Conservation (phyloP, 257 asterid species). For the Capsicum chinense region DNA sequence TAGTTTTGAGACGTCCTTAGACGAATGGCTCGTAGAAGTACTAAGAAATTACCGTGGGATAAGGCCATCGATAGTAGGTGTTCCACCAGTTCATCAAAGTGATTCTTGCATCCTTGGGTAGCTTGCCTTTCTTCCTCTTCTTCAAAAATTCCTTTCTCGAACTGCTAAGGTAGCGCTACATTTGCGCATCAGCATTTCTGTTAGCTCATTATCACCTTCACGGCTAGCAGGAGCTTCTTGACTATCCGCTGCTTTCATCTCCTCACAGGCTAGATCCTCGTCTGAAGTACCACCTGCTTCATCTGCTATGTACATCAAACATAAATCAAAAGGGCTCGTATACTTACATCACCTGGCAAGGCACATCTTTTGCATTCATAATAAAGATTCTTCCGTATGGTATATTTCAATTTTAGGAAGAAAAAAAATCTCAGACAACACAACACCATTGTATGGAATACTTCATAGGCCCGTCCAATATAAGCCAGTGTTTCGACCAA, state of each 20-base stretch:
- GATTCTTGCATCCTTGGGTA: constrained; percentile 65
- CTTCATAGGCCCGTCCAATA: not conserved
- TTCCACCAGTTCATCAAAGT: constrained; percentile 86
- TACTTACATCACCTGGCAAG: not conserved
- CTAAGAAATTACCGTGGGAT: constrained; percentile 73
- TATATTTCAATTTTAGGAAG: not conserved
- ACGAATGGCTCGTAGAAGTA: not conserved
- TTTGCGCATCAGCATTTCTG: constrained; percentile 71
- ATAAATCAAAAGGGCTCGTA: not conserved
- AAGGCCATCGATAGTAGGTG: constrained; percentile 83
- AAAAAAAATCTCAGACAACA: constrained; percentile 1
- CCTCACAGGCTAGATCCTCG: constrained; percentile 48
- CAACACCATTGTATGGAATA: not conserved
- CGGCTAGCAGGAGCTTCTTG: constrained; percentile 36
- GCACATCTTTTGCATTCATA: constrained; percentile 7
- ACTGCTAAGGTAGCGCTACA: constrained; percentile 71
- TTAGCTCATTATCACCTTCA: constrained; percentile 51
- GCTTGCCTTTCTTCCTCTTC: constrained; percentile 72
- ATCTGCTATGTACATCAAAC: constrained; percentile 38
- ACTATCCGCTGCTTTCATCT: constrained; percentile 42
- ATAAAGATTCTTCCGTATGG: not conserved
- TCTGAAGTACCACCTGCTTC: constrained; percentile 55
- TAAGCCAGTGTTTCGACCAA: not conserved
- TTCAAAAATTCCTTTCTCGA: constrained; percentile 69
- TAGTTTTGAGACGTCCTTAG: not conserved